Evolutionary conservation across 108 stramenopile genomes (phyloP), one percentile per base, ranked within the genome.

Genomic region (Skeletonema menzelii): DNA sequence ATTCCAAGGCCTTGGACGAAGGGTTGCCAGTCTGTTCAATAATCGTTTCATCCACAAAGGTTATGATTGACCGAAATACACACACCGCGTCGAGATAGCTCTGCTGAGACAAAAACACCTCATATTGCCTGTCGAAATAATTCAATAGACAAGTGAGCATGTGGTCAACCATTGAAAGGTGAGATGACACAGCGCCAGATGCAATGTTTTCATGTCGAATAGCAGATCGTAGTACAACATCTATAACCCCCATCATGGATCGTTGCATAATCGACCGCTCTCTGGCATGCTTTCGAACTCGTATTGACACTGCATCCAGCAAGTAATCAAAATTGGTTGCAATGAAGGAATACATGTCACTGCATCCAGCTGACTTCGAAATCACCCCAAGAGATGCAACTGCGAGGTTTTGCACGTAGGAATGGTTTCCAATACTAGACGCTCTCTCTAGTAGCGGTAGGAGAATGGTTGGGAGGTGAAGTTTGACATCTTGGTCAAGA

Each of bases 251-350:
- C 70, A 77, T 26, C 27, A 76, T 34, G 15, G 69, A 81, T 42
- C 80, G 76, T 27, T 35, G 46, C 35, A 77, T 56, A 17, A 37
- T 10, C 20, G 47, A 67, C 12, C 59, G 58, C n/a, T 72, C 77
- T 62, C 38, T 62, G 44, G 70, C 64, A 44, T 79, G 70, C 22
- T 42, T 66, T 32, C 70, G 77, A 34, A 81, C 63, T 49, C 44
- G 57, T 44, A 72, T 32, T 5, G 76, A 76, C 27, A 81, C 38
- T 5, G 59, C 61, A 71, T 81, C 80, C 20, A 85, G 31, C 30
- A 85, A 56, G 44, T 85, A 85, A 74, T 85, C 84, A 34, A 85
- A 82, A 60, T 85, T 85, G 15, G 55, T 20, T 15, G 59, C 53
- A 4, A 85, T 13, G 44, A 85, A 63, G 8, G 63, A 65, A 17